Evolutionary conservation across 2,329 filamentous ascomycete species (phyloP).

Genomic region (Colletotrichum sp.): DNA sequence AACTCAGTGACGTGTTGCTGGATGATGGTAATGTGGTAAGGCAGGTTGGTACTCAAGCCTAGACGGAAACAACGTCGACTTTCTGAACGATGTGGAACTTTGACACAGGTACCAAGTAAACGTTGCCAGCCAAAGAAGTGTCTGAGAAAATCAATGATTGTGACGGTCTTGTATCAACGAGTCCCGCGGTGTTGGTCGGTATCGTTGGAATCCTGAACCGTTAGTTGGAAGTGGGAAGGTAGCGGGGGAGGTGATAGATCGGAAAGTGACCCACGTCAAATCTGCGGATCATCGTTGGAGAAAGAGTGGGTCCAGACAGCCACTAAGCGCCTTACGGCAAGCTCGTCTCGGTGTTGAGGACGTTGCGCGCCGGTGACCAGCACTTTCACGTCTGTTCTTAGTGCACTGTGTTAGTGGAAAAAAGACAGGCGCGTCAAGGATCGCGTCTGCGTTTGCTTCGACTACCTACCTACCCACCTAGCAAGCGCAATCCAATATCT

Average conservation of each 20-base stretch:
- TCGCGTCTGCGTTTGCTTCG: neutral
- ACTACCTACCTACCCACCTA: neutral
- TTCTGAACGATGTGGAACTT: neutral
- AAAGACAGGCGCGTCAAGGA: constrained; percentile 4
- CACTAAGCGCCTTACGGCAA: neutral
- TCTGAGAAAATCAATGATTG: neutral
- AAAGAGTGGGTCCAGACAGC: neutral
- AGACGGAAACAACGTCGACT: neutral
- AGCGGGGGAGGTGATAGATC: neutral
- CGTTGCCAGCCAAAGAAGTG: neutral
- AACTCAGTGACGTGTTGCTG: neutral
- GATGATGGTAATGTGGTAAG: neutral
- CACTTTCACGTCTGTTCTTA: neutral
- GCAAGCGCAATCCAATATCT: neutral
- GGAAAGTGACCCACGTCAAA: neutral
- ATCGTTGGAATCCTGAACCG: neutral
- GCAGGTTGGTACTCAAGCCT: neutral
- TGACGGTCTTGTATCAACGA: neutral
- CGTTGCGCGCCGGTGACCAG: neutral
- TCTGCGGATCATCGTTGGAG: neutral
- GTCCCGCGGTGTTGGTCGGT: too few species aligned
- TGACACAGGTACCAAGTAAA: neutral
- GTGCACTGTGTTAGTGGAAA: neutral
- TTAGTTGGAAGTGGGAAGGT: neutral
- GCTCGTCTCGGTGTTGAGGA: neutral